A percentile compares a stretch with the other conserved stretches of the same genome.
Evolutionary conservation across 169 alveolate genomes (phyloP).

Genomic region (Plasmodium falciparum): DNA sequence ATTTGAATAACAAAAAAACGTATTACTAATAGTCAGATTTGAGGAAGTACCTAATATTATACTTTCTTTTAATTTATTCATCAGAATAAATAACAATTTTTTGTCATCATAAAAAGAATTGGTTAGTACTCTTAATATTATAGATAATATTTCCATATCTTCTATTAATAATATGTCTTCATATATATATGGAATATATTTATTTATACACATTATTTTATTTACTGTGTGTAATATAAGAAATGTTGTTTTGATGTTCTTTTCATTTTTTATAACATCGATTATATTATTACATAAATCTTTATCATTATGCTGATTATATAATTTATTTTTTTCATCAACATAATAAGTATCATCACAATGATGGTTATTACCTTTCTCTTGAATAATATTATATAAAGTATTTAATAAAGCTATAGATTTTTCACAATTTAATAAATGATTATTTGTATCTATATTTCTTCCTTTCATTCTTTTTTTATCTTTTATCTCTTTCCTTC

Average conservation of each 20-base stretch:
- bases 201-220: conserved; percentile 38
- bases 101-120: conserved; percentile 28
- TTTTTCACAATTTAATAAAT: no score
- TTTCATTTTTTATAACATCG: conserved; percentile 14
- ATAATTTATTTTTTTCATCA: no score
- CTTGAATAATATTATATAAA: no score
- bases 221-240: conserved; percentile 42
- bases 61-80: conserved; percentile 34
- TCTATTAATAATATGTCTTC: conserved; percentile 17
- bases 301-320: not conserved
- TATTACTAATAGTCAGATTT: conserved; percentile 49
- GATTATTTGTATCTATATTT: no score
- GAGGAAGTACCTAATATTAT: conserved; percentile 33
- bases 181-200: conserved; percentile 15
- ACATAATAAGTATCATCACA: no score
- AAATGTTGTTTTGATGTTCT: conserved; percentile 37
- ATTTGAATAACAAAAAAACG: conserved; percentile 30
- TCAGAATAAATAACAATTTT: not conserved
- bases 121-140: conserved; percentile 21
- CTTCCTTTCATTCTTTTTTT: no score
- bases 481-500: no score
- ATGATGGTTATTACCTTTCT: no score
- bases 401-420: no score
- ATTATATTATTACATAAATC: not conserved
- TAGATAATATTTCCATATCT: conserved; percentile 55